These are phyloP conservation scores for Haematococcus sp. DNA, from an alignment of 139 green algal genomes.

Conservation along the genomic window DNA sequence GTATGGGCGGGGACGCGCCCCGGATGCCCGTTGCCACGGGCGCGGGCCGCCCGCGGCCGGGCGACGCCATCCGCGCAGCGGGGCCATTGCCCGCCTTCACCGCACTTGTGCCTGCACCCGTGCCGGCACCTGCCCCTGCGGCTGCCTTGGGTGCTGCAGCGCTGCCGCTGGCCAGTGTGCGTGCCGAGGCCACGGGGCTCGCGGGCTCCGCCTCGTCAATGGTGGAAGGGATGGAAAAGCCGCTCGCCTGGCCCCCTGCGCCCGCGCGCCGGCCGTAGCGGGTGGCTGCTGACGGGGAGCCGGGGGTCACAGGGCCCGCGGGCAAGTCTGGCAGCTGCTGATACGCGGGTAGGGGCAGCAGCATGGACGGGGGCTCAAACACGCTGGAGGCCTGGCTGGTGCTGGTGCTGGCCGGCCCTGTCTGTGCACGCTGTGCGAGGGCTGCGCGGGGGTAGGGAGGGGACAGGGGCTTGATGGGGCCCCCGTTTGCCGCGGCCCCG, in stretches of 20 bases:
- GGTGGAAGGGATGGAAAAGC: background rate
- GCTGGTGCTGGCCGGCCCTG: background rate
- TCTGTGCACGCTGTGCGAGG: background rate
- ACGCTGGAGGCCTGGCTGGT: background rate
- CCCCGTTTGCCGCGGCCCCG: background rate
- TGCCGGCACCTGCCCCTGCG: too few species aligned
- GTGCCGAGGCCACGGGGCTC: background rate
- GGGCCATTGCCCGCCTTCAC: too few species aligned
- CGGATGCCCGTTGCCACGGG: too few species aligned
- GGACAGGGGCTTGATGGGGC: background rate
- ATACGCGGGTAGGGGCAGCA: background rate
- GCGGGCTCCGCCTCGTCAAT: conserved; percentile 1
- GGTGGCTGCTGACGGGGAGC: background rate
- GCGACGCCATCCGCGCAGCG: too few species aligned
- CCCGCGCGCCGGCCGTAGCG: background rate
- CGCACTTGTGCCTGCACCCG: too few species aligned
- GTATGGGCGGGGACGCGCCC: too few species aligned
- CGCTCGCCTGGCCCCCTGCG: background rate
- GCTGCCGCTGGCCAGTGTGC: background rate
- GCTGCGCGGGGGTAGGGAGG: too few species aligned
- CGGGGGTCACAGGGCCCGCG: background rate
- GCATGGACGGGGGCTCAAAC: background rate
- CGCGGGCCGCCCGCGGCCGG: too few species aligned
- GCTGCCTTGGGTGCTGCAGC: background rate
- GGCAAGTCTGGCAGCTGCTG: too few species aligned